Base-by-base conservation (phyloP, 768 basidiomycete genomes). In the Sistotremastrum niveocremeum region DNA sequence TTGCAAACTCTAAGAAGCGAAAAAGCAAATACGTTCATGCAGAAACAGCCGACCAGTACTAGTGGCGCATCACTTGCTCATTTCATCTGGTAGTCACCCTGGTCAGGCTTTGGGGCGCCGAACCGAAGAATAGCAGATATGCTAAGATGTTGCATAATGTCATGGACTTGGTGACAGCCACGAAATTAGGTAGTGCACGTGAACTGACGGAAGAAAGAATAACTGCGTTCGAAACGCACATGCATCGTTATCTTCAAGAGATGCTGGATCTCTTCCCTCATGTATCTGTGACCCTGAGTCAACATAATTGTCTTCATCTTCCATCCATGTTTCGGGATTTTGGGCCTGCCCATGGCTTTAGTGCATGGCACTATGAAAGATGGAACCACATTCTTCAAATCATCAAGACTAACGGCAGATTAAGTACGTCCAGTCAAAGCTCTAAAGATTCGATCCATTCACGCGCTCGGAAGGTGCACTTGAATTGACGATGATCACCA, bases 281-380 rank as follows among this genome's bases (percentile, higher is more conserved):
- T 7, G 47, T 51, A 3, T 38, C 41, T 1, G 45, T 70, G 11
- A 49, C 49, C 1, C 60, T 64, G 0, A 66, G 68, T 38, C 67
- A 71, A 5, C 72, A 72, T 48, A 42, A 67, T 3, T 48, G 64
- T 1, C 51, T 73, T 11, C 70, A 72, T 52, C n/a, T n/a, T n/a
- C n/a, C n/a, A n/a, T n/a, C n/a, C n/a, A n/a, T n/a, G n/a, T n/a
- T n/a, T n/a, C n/a, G n/a, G n/a, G n/a, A n/a, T n/a, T n/a, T n/a
- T n/a, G n/a, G n/a, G n/a, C n/a, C n/a, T n/a, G n/a, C n/a, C n/a
- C n/a, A n/a, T n/a, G n/a, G n/a, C n/a, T n/a, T n/a, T n/a, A n/a
- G n/a, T n/a, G n/a, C n/a, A n/a, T n/a, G n/a, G n/a, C n/a, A n/a
- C n/a, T n/a, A n/a, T n/a, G n/a, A n/a, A n/a, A n/a, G n/a, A n/a